phyloP scores from a whole-genome alignment of 495 filamentous ascomycete genomes.

The Stereocaulon alpinum region DNA sequence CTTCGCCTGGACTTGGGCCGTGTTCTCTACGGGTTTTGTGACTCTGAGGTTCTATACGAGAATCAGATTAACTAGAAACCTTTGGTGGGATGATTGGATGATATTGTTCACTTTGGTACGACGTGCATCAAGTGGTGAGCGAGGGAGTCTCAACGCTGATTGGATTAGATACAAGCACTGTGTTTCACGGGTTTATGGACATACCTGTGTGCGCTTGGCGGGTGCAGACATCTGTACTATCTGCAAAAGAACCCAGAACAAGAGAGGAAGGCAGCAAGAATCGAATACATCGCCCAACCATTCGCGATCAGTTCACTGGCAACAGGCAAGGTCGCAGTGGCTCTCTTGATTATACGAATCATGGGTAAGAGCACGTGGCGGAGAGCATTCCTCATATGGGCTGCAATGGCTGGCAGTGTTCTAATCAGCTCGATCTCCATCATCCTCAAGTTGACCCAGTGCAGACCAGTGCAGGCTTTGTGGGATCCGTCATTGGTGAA shows the following conservation, averaged over 20 bases:
- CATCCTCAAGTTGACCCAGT: constrained; percentile 32
- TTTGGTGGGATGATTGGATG: constrained; percentile 42
- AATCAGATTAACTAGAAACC: constrained; percentile 29
- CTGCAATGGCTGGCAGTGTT: constrained; percentile 20
- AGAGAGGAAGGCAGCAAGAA: constrained; percentile 15
- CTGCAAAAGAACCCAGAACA: neutral
- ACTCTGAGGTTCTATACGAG: constrained; percentile 38
- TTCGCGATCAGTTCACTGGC: constrained; percentile 10
- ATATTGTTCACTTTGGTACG: constrained; percentile 32
- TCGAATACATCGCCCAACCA: constrained; percentile 25
- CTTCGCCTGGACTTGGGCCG: constrained; percentile 26
- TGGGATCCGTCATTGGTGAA: constrained; percentile 30
- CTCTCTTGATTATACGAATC: constrained; percentile 16
- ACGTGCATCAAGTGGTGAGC: neutral
- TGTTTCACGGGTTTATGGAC: neutral
- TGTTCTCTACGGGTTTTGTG: constrained; percentile 27
- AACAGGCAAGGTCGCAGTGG: constrained; percentile 20
- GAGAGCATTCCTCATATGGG: constrained; percentile 8
- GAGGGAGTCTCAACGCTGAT: too few relatives aligned
- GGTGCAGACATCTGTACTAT: constrained; percentile 9
- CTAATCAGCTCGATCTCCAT: constrained; percentile 23
- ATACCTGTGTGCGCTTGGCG: neutral
- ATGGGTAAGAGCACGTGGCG: constrained; percentile 9
- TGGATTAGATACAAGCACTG: neutral
- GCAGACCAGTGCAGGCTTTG: constrained; percentile 28